Base-by-base conservation (phyloP, 768 basidiomycete species). In the Tylopilus subfusipes region DNA sequence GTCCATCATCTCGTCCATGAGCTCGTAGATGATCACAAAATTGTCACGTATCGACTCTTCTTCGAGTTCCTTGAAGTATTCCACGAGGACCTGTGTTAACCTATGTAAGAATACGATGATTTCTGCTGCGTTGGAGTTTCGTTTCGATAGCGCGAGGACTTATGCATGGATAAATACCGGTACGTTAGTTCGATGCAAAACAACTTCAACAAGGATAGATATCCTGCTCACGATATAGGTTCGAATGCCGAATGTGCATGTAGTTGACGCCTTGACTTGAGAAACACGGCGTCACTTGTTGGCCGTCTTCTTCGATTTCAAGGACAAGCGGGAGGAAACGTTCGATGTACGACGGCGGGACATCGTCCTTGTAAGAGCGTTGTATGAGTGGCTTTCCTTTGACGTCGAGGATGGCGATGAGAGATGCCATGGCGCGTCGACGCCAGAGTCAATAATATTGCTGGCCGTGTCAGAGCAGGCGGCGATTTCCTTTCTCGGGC, bases 1-100 rank as follows among this genome's bases (percentile, higher is more conserved):
- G 76, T 99, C 97, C 94, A 98, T 98, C 93, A 98, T 98, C 78
- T 99, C 97, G 65, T 98, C 96, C 77, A 99, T 82, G 50, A 98
- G 83, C 69, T 98, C 96, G 72, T 97, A 99, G 48, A 99, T 97
- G 68, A 99, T 97, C 38, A 99, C 97, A 68, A 99, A 99, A 68
- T 99, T 99, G 73, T 99, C 97, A 9, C 97, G 81, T 68, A 99
- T 98, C 45, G 93, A 95, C 76, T 99, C 97, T 67, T 98, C 97
- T 69, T 99, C 97, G 36, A 98, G 85, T 69, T 98, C 97, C 71
- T 98, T 99, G 80, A 99, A 99, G 79, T 99, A 99, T 68, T 98
- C 97, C 50, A 96, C 82, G 52, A 99, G 79, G 7, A 98, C 96
- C 69, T 93, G 84, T 0, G 86, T 88, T 52, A 99, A 80, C 42